Conservation (phyloP, 2,329 filamentous ascomycete genomes). For the Epichloe amarillans region DNA sequence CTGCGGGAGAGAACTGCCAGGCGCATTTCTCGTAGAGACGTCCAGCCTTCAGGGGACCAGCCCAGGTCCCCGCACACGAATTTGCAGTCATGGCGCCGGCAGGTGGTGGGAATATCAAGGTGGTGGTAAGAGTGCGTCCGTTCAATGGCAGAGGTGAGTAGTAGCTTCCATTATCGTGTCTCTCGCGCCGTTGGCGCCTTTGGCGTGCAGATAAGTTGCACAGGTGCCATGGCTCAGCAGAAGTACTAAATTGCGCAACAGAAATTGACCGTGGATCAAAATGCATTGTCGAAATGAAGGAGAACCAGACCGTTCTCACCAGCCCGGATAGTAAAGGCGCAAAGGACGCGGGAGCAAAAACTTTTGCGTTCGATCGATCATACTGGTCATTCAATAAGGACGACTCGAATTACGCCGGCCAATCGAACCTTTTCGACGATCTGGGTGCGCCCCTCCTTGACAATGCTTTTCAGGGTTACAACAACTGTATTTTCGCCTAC, state of each 20-base stretch:
- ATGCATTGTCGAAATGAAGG: conserved; percentile 97
- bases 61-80: conserved; percentile 21
- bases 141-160: conserved; percentile 84
- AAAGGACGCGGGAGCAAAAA: conserved; percentile 63
- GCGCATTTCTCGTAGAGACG: conserved; percentile 16
- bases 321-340: conserved; percentile 57
- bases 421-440: conserved; percentile 79
- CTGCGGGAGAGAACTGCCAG: conserved; percentile 2
- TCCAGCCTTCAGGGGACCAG: conserved; percentile 19
- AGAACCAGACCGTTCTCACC: conserved; percentile 73
- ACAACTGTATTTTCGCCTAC: conserved; percentile 99
- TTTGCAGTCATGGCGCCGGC: conserved; percentile 29
- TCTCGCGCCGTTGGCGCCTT: neutral
- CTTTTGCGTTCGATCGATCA: conserved; percentile 90
- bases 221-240: conserved; percentile 24
- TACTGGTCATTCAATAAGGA: conserved; percentile 94
- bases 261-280: conserved; percentile 83
- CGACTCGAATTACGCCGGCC: conserved; percentile 73
- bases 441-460: conserved; percentile 82
- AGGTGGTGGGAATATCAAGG: conserved; percentile 96
- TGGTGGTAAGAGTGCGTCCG: conserved; percentile 90
- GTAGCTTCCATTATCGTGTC: neutral
- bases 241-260: conserved; percentile 22
- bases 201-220: conserved; percentile 17
- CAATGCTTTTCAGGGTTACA: conserved; percentile 97